Percentiles rank a stretch among this genome's conserved stretches.
Evolutionary conservation across 1,284 basidiomycete species (phyloP).

Genomic region (Tylopilus sp.): DNA sequence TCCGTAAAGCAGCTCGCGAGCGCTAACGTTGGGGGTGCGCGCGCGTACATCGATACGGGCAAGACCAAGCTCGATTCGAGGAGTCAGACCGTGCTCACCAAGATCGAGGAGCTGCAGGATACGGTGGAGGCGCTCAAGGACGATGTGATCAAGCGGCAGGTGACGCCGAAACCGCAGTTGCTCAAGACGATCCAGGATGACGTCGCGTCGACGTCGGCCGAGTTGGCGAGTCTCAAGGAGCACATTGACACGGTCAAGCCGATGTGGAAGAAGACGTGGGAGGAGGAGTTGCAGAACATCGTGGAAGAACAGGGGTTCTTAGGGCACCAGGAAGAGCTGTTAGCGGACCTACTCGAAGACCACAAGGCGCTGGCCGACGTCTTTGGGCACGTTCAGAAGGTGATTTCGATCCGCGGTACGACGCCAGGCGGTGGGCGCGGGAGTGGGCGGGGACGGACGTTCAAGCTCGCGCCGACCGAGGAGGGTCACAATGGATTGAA

Average conservation of each 20-base stretch:
- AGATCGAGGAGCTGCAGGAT: conserved; percentile 92
- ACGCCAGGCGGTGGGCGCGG: conserved; percentile 33
- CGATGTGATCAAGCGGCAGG: conserved; percentile 86
- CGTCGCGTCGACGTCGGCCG: conserved; percentile 62
- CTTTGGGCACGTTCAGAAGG: conserved; percentile 82
- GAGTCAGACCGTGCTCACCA: conserved; percentile 86
- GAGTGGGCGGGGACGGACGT: conserved; percentile 40
- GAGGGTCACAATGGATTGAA: conserved; percentile 60
- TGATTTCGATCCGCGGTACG: conserved; percentile 69
- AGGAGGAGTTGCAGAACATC: conserved; percentile 91
- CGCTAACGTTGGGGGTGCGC: conserved; percentile 78
- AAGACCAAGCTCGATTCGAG: conserved; percentile 86
- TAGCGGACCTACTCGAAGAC: conserved; percentile 86
- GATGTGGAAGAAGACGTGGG: conserved; percentile 99
- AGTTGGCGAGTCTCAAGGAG: conserved; percentile 75
- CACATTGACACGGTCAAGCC: conserved; percentile 90
- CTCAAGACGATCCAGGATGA: conserved; percentile 74
- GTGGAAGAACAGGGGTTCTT: conserved; percentile 97
- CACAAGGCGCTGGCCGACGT: conserved; percentile 83
- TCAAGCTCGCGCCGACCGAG: conserved; percentile 56
- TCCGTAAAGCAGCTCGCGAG: conserved; percentile 82
- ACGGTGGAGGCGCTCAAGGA: conserved; percentile 86
- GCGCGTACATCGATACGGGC: conserved; percentile 86
- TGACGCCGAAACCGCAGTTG: conserved; percentile 74
- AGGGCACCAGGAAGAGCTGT: conserved; percentile 86